These are phyloP conservation scores for Tillandsia fasciculata DNA, from an alignment of 176 grass and related monocot genomes.

Conservation along the genomic window DNA sequence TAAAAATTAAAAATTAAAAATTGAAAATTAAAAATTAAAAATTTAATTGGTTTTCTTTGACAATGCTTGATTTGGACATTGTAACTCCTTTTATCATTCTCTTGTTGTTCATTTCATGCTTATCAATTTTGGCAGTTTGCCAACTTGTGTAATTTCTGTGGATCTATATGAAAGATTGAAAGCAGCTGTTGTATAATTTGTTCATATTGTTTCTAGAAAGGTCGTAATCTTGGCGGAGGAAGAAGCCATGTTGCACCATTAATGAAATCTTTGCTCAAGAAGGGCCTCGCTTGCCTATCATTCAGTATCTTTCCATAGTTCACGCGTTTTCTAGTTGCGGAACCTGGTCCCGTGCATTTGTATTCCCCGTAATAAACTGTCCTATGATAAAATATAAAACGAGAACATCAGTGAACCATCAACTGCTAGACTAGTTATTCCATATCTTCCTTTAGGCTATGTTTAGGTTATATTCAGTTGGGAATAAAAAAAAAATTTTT, in stretches of 20 bases:
- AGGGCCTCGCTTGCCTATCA: not conserved
- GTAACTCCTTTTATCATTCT: not conserved
- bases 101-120: not conserved
- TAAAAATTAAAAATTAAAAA: too few relatives aligned
- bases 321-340: not conserved
- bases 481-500: too few relatives aligned
- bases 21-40: too few relatives aligned
- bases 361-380: conserved; percentile 9
- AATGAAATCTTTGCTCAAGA: not conserved
- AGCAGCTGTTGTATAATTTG: too few relatives aligned
- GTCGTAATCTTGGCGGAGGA: not conserved
- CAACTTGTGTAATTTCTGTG: too few relatives aligned
- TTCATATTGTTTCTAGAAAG: too few relatives aligned
- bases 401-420: not conserved
- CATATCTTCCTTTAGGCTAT: too few relatives aligned
- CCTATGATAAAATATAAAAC: not conserved
- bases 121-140: not conserved
- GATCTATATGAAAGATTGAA: too few relatives aligned
- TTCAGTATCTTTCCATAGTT: not conserved
- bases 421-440: too few relatives aligned
- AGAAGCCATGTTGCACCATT: conserved; percentile 11
- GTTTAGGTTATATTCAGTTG: too few relatives aligned
- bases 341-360: conserved; percentile 9
- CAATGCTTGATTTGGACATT: not conserved
- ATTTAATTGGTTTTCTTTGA: not conserved